Evolutionary conservation across 2,329 filamentous ascomycete species (phyloP).

Genomic region (Tolypocladium paradoxum): DNA sequence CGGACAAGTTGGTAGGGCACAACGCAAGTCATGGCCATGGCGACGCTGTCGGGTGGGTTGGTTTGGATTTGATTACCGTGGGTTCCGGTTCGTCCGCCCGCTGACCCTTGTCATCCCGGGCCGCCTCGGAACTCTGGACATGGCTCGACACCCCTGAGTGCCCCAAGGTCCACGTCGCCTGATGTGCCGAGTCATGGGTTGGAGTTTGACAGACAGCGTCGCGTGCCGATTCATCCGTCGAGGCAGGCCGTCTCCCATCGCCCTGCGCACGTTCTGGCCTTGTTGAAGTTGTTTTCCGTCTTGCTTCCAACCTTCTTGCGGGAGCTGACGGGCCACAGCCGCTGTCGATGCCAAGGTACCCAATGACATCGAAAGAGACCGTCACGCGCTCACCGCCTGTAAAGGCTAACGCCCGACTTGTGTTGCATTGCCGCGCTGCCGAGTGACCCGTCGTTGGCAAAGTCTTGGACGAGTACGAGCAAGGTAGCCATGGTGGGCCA

Average conservation of each 20-base stretch:
- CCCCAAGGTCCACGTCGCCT: too few species aligned
- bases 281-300: not conserved
- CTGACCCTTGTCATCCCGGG: not conserved
- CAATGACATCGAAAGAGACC: not conserved
- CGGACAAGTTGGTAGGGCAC: too few species aligned
- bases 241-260: constrained; percentile 1
- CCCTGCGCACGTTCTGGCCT: constrained; percentile 1
- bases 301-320: not conserved
- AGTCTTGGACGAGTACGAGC: not conserved
- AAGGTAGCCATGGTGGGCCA: not conserved
- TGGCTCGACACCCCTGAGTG: too few species aligned
- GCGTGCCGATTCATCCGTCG: constrained; percentile 5
- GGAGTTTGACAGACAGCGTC: not conserved
- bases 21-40: not conserved
- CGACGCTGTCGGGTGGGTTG: not conserved
- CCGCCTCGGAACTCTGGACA: too few species aligned
- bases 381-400: constrained; percentile 1
- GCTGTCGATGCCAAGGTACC: not conserved
- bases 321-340: not conserved
- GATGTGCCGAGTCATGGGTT: not conserved
- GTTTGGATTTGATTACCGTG: not conserved
- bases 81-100: not conserved
- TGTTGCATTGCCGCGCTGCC: not conserved
- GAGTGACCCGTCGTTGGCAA: too few species aligned
- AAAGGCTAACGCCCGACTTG: too few species aligned